phyloP scores from a whole-genome alignment of 2,329 filamentous ascomycete genomes.

The Aphanocladium album region DNA sequence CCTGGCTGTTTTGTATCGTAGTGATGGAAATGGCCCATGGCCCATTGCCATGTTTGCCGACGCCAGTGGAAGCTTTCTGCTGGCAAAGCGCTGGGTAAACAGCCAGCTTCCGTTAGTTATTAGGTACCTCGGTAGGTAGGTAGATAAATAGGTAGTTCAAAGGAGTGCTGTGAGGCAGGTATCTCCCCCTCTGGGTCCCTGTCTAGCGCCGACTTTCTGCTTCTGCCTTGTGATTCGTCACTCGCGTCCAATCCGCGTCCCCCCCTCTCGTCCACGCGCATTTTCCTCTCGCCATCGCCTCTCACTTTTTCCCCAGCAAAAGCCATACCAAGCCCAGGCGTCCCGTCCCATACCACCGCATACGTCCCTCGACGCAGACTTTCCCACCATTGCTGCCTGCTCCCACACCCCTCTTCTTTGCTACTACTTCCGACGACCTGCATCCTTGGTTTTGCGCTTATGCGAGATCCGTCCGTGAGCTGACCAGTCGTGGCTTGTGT shows the following conservation, averaged over 20 bases:
- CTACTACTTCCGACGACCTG: conserved; percentile 24
- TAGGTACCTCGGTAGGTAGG: no score
- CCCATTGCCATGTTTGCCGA: neutral
- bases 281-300: conserved; percentile 17
- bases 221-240: conserved; percentile 18
- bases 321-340: conserved; percentile 11
- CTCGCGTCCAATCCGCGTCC: conserved; percentile 10
- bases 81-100: no score
- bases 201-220: conserved; percentile 11
- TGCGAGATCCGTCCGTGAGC: conserved; percentile 28
- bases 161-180: neutral
- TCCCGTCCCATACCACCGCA: neutral
- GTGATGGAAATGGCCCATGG: no score
- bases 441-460: conserved; percentile 26
- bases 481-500: conserved; percentile 21
- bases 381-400: conserved; percentile 18
- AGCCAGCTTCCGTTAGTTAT: no score
- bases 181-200: neutral
- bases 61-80: no score
- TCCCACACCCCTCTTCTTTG: conserved; percentile 6
- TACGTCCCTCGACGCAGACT: conserved; percentile 2
- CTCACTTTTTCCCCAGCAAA: conserved; percentile 14
- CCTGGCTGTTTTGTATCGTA: no score
- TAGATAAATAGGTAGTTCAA: no score
- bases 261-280: conserved; percentile 16